Base-by-base conservation (phyloP, 1,139 yeast species). In the Suhomyces guaymorum region DNA sequence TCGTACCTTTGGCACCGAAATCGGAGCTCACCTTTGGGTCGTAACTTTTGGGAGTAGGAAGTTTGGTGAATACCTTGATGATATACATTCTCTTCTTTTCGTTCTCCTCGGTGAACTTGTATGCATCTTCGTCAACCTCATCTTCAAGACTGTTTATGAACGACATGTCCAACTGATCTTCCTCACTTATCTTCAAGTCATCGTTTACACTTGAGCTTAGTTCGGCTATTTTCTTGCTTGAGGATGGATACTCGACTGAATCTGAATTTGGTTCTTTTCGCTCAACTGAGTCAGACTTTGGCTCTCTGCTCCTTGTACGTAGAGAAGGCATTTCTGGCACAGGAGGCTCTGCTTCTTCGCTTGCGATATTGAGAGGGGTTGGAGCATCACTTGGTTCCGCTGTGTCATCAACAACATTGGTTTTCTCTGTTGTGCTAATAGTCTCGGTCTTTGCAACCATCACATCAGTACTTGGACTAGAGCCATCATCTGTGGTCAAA, bases 1-100 rank as follows among this genome's bases (percentile, higher is more conserved):
- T 63, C 14, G 61, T 52, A 6, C 71, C 72, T 33, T 57, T 59
- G 13, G 62, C 52, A 8, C 62, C 61, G 37, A 64, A 61, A 26
- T 60, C 63, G 9, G 51, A 42, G 14, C 51, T 46, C 4, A 42
- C 39, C 7, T 26, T 33, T 3, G 50, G 33, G 8, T 37, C 35
- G 9, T 39, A 38, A 15, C 35, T 35, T 7, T 20, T 11, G 2
- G 55, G 57, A 4, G 46, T 38, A 1, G 57, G 53, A 12, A 65
- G 34, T 41, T 66, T 67, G 17, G 66, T 57, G 15, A 51, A 47
- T 1, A 68, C 57, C 33, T 52, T 47, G 4, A 69, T 50, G 4
- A 58, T 42, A 42, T 70, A 70, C 30, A 49, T 47, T 20, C 75
- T 44, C 22, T 54, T 50, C 13, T 46, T 44, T 41, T 68, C 75